Percentiles rank a stretch among this genome's conserved stretches.
Evolutionary conservation across 257 asterid genomes (phyloP).

Genomic region (Linderniella brevidens): DNA sequence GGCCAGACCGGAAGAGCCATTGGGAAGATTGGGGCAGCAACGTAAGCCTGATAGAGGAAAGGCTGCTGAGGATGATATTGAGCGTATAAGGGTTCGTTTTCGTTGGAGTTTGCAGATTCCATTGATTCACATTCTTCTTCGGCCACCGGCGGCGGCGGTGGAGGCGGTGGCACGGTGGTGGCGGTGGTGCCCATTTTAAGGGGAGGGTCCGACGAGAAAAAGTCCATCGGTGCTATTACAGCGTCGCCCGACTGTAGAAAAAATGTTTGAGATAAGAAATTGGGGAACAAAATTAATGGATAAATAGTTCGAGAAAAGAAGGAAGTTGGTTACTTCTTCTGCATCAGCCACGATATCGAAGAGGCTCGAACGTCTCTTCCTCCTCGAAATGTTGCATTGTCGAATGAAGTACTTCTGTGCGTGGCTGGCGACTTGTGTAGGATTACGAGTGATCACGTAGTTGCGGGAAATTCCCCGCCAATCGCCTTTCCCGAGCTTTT

Average conservation of each 20-base stretch:
- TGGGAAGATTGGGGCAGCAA: conserved; percentile 56
- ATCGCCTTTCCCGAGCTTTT: conserved; percentile 98
- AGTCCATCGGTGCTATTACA: conserved; percentile 33
- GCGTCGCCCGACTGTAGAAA: too few relatives aligned
- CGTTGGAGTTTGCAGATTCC: conserved; percentile 70
- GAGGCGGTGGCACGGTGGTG: conserved; percentile 27
- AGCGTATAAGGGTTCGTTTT: conserved; percentile 26
- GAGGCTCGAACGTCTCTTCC: conserved; percentile 95
- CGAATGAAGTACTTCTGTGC: conserved; percentile 96
- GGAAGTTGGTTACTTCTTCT: conserved; percentile 34
- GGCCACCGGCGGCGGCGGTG: conserved; percentile 23
- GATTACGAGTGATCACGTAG: conserved; percentile 79
- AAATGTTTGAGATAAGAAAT: not conserved
- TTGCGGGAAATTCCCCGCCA: conserved; percentile 99
- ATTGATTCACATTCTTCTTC: conserved; percentile 80
- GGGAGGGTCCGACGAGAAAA: conserved; percentile 31
- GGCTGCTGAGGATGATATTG: conserved; percentile 60
- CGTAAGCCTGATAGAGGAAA: conserved; percentile 61
- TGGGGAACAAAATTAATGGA: not conserved
- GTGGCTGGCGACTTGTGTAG: conserved; percentile 99
- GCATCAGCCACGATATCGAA: conserved; percentile 83
- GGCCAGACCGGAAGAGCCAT: conserved; percentile 66
- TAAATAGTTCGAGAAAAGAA: not conserved
- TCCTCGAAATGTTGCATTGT: conserved; percentile 79
- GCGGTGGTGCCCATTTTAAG: conserved; percentile 40